A percentile compares a stretch with the other conserved stretches of the same genome.
phyloP scores from a whole-genome alignment of 1,284 basidiomycete species.

The Omphalotus olearius region DNA sequence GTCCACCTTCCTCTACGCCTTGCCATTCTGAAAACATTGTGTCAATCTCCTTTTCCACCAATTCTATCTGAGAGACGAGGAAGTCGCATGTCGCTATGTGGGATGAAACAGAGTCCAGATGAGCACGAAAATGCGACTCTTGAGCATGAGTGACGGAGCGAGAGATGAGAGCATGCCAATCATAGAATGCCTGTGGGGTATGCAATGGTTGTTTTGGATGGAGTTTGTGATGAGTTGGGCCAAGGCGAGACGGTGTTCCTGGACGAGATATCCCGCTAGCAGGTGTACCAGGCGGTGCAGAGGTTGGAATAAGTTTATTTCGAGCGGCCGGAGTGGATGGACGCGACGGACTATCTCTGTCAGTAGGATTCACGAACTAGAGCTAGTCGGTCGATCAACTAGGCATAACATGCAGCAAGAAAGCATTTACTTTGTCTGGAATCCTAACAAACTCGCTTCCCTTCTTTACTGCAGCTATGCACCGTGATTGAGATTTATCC shows the following conservation, averaged over 20 bases:
- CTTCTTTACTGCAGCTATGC: slow-evolving; percentile 60
- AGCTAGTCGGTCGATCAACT: neutral
- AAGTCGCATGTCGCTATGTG: slow-evolving; percentile 75
- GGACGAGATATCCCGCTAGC: slow-evolving; percentile 10
- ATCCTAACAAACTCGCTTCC: slow-evolving; percentile 59
- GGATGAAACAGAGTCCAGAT: slow-evolving; percentile 69
- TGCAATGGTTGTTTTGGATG: slow-evolving; percentile 72
- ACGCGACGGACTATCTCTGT: slow-evolving; percentile 18
- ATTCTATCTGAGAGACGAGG: slow-evolving; percentile 64
- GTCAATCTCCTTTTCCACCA: slow-evolving; percentile 70
- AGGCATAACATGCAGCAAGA: neutral
- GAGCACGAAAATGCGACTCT: slow-evolving; percentile 84
- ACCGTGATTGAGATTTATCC: slow-evolving; percentile 63
- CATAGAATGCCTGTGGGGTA: slow-evolving; percentile 91
- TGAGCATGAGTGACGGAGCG: slow-evolving; percentile 86
- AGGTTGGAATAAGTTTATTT: slow-evolving; percentile 17
- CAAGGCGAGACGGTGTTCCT: slow-evolving; percentile 33
- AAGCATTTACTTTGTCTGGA: slow-evolving; percentile 63
- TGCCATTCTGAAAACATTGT: slow-evolving; percentile 80
- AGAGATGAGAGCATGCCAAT: slow-evolving; percentile 88
- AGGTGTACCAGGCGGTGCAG: slow-evolving; percentile 22
- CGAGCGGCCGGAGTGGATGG: slow-evolving; percentile 20
- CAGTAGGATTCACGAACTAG: neutral
- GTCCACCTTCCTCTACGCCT: slow-evolving; percentile 84
- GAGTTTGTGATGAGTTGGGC: slow-evolving; percentile 45